A percentile compares a stretch with the other conserved stretches of the same genome.
These are phyloP conservation scores for Nakazawaea ernobii DNA, from an alignment of 805 yeast species.

Conservation along the genomic window DNA sequence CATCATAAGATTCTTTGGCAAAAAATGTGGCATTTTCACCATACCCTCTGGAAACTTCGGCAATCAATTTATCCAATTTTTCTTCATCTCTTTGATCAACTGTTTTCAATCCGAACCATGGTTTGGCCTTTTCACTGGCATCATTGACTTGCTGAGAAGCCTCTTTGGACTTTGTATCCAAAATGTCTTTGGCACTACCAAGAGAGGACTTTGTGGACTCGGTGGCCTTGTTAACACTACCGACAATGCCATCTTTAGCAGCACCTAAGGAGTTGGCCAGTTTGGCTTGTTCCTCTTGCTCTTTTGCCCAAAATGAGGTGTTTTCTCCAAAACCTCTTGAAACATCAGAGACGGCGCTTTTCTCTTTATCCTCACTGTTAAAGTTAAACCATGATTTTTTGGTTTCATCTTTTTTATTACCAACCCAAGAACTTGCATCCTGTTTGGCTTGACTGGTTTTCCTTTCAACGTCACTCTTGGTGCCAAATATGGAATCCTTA, in stretches of 20 bases:
- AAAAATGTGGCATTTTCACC: constrained; percentile 11
- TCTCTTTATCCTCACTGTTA: not conserved
- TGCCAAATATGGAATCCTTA: constrained; percentile 1
- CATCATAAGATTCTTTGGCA: constrained; percentile 9
- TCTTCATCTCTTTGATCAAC: constrained; percentile 11
- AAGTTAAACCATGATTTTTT: constrained; percentile 7
- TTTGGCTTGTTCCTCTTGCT: constrained; percentile 1
- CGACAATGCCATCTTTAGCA: constrained; percentile 5
- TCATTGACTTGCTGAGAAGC: constrained; percentile 2
- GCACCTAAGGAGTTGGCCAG: not conserved
- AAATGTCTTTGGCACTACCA: constrained; percentile 6
- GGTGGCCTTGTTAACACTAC: not conserved
- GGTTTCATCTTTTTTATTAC: not conserved
- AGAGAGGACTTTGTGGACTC: constrained; percentile 3
- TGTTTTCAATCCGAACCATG: constrained; percentile 10
- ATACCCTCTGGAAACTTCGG: constrained; percentile 7
- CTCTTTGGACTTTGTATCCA: not conserved
- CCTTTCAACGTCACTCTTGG: not conserved
- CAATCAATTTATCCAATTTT: constrained; percentile 10
- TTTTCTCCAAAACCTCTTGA: constrained; percentile 9
- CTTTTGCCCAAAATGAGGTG: constrained; percentile 11
- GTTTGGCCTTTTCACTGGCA: constrained; percentile 5
- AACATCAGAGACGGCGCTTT: not conserved
- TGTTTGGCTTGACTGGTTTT: constrained; percentile 1
- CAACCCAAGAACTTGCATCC: constrained; percentile 6